Conservation (phyloP, 768 basidiomycete species). For the Psilocybe sp. region DNA sequence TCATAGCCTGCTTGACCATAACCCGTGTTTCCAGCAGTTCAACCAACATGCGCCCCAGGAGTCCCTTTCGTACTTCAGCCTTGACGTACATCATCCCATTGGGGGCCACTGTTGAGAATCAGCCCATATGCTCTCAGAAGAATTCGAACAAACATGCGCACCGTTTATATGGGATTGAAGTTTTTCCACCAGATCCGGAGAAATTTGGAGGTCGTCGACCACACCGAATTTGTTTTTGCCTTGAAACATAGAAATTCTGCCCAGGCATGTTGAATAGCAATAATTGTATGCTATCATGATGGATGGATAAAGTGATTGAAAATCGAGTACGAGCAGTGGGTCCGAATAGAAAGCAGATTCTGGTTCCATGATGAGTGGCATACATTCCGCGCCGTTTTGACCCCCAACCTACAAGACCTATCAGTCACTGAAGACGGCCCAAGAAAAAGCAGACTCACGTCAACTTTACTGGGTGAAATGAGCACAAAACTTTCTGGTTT, state of each 20-base stretch:
- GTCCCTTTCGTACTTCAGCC: conserved; percentile 74
- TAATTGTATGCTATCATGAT: conserved; percentile 99
- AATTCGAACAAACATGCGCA: conserved; percentile 26
- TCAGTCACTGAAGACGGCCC: neutral
- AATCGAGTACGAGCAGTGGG: conserved; percentile 92
- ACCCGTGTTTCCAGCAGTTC: conserved; percentile 93
- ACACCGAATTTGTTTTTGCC: conserved; percentile 89
- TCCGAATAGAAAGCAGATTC: conserved; percentile 89
- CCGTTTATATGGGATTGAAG: conserved; percentile 78
- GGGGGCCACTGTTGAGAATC: conserved; percentile 66
- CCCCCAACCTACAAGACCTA: conserved; percentile 69
- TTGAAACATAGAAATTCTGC: conserved; percentile 83
- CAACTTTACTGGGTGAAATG: conserved; percentile 82
- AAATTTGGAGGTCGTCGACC: conserved; percentile 65
- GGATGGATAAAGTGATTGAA: conserved; percentile 94
- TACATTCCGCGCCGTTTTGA: conserved; percentile 95
- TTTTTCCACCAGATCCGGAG: conserved; percentile 63
- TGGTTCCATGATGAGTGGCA: conserved; percentile 95
- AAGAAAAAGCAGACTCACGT: conserved; percentile 46
- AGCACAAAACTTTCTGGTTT: conserved; percentile 94
- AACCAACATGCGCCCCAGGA: conserved; percentile 86
- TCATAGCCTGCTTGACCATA: conserved; percentile 99
- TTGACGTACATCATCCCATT: conserved; percentile 97
- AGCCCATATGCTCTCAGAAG: neutral
- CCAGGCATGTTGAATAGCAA: conserved; percentile 95